Conservation (phyloP, 768 basidiomycete species). For the Lentinula guzmanii region DNA sequence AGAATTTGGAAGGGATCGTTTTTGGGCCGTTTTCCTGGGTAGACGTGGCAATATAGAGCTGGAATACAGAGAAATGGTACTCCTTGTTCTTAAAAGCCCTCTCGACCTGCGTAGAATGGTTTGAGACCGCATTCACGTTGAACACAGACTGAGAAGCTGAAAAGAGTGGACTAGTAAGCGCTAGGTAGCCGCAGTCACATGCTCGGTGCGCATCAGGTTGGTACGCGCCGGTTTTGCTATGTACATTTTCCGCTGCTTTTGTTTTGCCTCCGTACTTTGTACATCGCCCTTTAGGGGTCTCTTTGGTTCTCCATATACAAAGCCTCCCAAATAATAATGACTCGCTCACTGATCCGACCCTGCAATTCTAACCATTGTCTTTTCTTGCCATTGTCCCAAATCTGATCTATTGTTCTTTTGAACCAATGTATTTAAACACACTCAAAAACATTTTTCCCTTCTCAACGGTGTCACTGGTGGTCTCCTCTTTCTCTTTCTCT, state of each 20-base stretch:
- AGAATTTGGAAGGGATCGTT: not conserved
- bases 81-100: not conserved
- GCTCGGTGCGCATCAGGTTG: not conserved
- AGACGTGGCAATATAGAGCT: not conserved
- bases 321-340: not conserved
- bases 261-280: not conserved
- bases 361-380: not conserved
- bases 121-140: slow-evolving; percentile 5
- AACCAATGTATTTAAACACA: not conserved
- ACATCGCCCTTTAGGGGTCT: not conserved
- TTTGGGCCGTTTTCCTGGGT: not conserved
- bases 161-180: not conserved
- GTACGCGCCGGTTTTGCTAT: not conserved
- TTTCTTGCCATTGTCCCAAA: not conserved
- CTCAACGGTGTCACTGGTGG: slow-evolving; percentile 4
- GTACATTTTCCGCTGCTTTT: not conserved
- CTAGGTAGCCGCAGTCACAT: not conserved
- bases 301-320: not conserved
- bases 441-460: not conserved
- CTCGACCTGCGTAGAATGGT: slow-evolving; percentile 3
- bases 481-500: not conserved
- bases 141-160: no score
- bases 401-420: slow-evolving; percentile 2
- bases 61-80: not conserved
- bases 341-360: not conserved